Conservation (phyloP, 257 asterid genomes). For the Apocynum venetum region DNA sequence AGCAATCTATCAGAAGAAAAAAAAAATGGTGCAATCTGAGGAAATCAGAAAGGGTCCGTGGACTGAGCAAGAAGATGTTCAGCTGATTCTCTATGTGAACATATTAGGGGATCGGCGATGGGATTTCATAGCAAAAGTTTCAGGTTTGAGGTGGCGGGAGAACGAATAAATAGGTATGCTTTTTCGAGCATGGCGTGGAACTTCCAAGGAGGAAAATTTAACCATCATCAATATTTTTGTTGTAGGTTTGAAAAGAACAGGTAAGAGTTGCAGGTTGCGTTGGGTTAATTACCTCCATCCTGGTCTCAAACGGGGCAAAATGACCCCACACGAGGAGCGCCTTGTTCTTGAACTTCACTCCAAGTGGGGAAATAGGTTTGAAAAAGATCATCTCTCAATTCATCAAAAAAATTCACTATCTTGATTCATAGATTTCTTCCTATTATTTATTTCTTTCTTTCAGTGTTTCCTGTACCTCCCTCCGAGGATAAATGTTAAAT, state of each 20-base stretch:
- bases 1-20: not conserved
- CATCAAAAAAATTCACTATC: too few species aligned
- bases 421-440: not conserved
- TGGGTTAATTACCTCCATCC: constrained; percentile 95
- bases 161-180: constrained; percentile 66
- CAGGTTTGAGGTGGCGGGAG: constrained; percentile 99
- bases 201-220: constrained; percentile 20
- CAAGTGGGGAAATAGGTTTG: constrained; percentile 87
- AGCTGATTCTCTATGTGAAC: constrained; percentile 74
- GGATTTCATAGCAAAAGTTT: constrained; percentile 94
- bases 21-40: constrained; percentile 35
- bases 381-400: not conserved
- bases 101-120: constrained; percentile 90
- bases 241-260: constrained; percentile 80
- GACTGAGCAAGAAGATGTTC: constrained; percentile 87
- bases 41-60: constrained; percentile 74
- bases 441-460: not conserved
- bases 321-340: constrained; percentile 75
- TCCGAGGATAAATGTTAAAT: too few species aligned
- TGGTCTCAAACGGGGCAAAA: constrained; percentile 71
- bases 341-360: constrained; percentile 75
- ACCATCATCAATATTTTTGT: constrained; percentile 4
- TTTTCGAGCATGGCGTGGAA: constrained; percentile 57
- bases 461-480: too few species aligned
- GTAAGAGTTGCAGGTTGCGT: constrained; percentile 91